Evolutionary conservation across 2,329 filamentous ascomycete species (phyloP), one percentile per base, ranked within the genome.

Genomic region (Diplodia mutila): DNA sequence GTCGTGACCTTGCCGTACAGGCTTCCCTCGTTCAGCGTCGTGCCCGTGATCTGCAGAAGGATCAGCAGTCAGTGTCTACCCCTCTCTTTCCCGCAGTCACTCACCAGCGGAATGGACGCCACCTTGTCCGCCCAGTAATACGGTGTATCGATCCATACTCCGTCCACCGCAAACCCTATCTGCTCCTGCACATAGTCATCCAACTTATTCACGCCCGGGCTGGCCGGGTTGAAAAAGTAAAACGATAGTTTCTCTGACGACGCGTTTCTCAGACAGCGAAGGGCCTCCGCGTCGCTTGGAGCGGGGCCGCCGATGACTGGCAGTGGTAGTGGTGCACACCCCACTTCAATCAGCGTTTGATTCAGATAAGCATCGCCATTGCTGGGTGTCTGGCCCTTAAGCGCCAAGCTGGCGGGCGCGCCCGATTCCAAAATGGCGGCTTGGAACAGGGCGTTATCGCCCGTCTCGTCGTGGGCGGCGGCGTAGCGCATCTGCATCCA

Each of bases 401-500:
- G 63, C 1, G 74, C 72, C 9, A 74, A 32, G 4, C 75, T 74
- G 1, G 79, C 73, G 1, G 78, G 73, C 16, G 73, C 77, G 6
- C 79, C 76, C 48, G 72, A 79, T 63, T 81, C 72, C 75, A 80
- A 77, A 53, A 80, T 79, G 1, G 75, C 79, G 14, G 70, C 78
- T 5, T 75, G 74, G 74, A 80, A 81, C n/a, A 81, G 71, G n/a
- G n/a, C n/a, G 8, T 52, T 6, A 2, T 52, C 6, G 68, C 79
- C 79, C 55, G 80, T 76, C 14, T 79, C 75, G 14, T 79, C 79
- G 48, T 77, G 76, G n/a, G n/a, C n/a, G 80, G 80, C 77, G 0
- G 61, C 61, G n/a, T 65, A 65, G 4, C 74, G 77, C 21, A 82
- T 67, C 68, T 71, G 69, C 57, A 75, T 76, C 53, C 78, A 79